Conservation (phyloP, 1,139 yeast species). For the Taphrina sp. region DNA sequence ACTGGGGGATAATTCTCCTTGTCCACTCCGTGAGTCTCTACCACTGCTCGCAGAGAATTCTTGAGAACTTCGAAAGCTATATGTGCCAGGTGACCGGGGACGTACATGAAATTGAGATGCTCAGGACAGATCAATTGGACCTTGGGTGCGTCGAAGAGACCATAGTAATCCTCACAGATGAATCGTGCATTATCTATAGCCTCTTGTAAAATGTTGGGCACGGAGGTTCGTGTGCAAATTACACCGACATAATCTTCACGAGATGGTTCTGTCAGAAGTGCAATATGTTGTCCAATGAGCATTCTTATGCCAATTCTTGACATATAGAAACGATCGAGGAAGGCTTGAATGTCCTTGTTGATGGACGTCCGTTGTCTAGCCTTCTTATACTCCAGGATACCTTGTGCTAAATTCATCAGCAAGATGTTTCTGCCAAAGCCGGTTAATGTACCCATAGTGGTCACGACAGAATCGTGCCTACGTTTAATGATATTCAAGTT, state of each 20-base stretch:
- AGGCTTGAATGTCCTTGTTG: slow-evolving; percentile 66
- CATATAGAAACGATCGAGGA: slow-evolving; percentile 80
- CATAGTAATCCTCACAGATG: slow-evolving; percentile 84
- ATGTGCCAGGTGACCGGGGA: slow-evolving; percentile 85
- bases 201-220: slow-evolving; percentile 74
- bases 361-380: slow-evolving; percentile 41
- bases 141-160: slow-evolving; percentile 75
- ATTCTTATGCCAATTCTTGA: slow-evolving; percentile 83
- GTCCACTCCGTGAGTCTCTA: slow-evolving; percentile 61
- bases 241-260: slow-evolving; percentile 74
- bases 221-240: slow-evolving; percentile 75
- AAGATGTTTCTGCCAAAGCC: too few relatives aligned
- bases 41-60: slow-evolving; percentile 79
- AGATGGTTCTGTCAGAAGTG: slow-evolving; percentile 65
- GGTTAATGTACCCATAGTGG: slow-evolving; percentile 64
- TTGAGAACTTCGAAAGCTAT: slow-evolving; percentile 84
- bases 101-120: slow-evolving; percentile 75
- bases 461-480: slow-evolving; percentile 89
- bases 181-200: slow-evolving; percentile 85
- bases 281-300: slow-evolving; percentile 86
- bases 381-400: slow-evolving; percentile 83
- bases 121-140: slow-evolving; percentile 72
- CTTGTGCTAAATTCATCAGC: slow-evolving; percentile 56
- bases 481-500: slow-evolving; percentile 69
- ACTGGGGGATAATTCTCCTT: slow-evolving; percentile 71